These are phyloP conservation scores for Eucalyptus dawsonii DNA, from an alignment of 345 rosid species.

Conservation along the genomic window DNA sequence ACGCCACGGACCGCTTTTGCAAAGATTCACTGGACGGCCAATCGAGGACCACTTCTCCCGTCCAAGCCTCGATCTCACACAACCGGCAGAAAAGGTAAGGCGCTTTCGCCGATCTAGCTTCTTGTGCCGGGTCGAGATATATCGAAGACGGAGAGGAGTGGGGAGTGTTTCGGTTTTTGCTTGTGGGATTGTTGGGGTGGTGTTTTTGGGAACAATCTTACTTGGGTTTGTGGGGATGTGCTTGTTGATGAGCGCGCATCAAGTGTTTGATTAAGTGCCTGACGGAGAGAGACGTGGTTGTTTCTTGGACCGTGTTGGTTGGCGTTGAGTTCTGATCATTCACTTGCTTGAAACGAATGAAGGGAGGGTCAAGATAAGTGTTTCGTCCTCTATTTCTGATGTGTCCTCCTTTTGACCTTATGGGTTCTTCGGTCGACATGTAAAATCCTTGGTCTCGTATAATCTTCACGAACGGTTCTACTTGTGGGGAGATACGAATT, in stretches of 20 bases:
- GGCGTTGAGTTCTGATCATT: neutral
- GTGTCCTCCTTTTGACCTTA: neutral
- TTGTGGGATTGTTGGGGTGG: neutral
- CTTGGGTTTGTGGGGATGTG: neutral
- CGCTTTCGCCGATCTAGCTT: neutral
- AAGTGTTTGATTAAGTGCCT: neutral
- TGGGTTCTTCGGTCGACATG: neutral
- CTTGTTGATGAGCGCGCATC: neutral
- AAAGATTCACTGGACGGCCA: neutral
- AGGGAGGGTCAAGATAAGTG: neutral
- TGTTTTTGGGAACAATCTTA: neutral
- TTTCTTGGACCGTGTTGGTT: neutral
- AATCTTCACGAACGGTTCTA: neutral
- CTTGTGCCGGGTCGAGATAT: neutral
- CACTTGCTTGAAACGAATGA: neutral
- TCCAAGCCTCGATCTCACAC: neutral
- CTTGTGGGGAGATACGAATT: neutral
- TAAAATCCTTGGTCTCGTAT: neutral
- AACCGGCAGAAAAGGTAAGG: neutral
- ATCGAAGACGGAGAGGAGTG: neutral
- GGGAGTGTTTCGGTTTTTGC: neutral
- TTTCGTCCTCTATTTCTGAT: neutral
- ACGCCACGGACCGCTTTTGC: neutral
- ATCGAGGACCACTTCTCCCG: neutral
- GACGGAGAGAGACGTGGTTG: neutral